These are phyloP conservation scores for Wallacemonas rigidus DNA, from an alignment of 208 protist genomes.

Conservation along the genomic window DNA sequence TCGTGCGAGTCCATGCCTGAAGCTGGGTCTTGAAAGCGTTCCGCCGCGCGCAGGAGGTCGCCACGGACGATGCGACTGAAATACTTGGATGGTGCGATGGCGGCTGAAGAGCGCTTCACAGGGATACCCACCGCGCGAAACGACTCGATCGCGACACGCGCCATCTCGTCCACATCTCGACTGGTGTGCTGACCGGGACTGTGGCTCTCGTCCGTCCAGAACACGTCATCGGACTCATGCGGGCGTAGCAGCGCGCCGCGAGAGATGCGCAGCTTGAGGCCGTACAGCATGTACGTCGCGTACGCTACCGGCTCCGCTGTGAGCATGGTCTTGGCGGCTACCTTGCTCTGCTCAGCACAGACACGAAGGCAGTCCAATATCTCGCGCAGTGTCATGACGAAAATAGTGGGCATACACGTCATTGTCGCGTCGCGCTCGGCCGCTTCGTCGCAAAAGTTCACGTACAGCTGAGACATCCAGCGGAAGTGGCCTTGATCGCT, in stretches of 20 bases:
- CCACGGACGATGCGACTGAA: conserved; percentile 7
- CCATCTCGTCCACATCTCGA: background rate
- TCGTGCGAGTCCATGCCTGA: background rate
- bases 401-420: conserved; percentile 29
- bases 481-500: conserved; percentile 31
- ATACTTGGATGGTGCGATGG: conserved; percentile 6
- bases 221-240: conserved; percentile 34
- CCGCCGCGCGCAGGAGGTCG: conserved; percentile 1
- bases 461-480: conserved; percentile 58
- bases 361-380: conserved; percentile 49
- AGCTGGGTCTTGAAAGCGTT: background rate
- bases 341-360: conserved; percentile 44
- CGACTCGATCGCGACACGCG: background rate
- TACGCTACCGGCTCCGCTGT: conserved; percentile 71
- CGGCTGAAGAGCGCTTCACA: background rate
- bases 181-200: background rate
- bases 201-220: background rate
- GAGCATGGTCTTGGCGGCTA: conserved; percentile 53
- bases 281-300: conserved; percentile 72
- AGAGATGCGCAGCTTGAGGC: conserved; percentile 70
- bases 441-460: conserved; percentile 58
- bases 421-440: conserved; percentile 22
- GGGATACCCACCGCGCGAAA: conserved; percentile 15
- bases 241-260: conserved; percentile 46
- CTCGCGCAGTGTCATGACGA: conserved; percentile 41